phyloP scores from a whole-genome alignment of 73 alveolate species.

The Tetrahymena borealis region DNA sequence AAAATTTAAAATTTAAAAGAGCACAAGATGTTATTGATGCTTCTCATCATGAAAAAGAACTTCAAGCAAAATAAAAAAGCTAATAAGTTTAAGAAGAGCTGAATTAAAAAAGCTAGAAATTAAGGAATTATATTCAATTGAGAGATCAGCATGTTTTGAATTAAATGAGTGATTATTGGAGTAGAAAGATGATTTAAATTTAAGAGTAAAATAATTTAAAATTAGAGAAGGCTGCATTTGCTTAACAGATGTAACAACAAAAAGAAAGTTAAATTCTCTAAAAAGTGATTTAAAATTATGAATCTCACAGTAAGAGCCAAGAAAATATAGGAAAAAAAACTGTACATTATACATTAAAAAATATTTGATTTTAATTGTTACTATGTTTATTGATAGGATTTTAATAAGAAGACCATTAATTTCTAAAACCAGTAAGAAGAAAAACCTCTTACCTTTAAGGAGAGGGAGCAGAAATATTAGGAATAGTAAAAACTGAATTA shows the following conservation, averaged over 20 bases:
- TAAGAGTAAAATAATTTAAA: neutral
- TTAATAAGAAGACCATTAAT: neutral
- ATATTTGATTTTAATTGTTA: too few species aligned
- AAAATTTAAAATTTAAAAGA: neutral
- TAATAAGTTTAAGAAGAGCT: neutral
- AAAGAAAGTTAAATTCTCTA: neutral
- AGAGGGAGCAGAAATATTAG: neutral
- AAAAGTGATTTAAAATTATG: neutral
- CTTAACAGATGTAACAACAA: neutral
- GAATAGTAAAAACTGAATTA: neutral
- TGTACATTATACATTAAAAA: too few species aligned
- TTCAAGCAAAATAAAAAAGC: neutral
- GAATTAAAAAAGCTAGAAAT: neutral
- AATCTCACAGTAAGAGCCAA: neutral
- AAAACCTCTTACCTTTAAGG: neutral
- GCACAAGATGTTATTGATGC: neutral
- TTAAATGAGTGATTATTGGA: neutral
- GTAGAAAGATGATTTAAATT: neutral
- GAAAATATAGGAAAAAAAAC: neutral
- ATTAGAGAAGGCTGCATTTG: neutral
- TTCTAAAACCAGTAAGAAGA: neutral
- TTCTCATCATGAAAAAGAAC: neutral
- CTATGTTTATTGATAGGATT: too few species aligned
- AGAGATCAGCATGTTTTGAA: neutral
- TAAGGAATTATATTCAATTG: neutral